Percentiles rank a stretch among this genome's conserved stretches.
Conservation (phyloP, 305 asterid species). For the Euphrasia arctica region DNA sequence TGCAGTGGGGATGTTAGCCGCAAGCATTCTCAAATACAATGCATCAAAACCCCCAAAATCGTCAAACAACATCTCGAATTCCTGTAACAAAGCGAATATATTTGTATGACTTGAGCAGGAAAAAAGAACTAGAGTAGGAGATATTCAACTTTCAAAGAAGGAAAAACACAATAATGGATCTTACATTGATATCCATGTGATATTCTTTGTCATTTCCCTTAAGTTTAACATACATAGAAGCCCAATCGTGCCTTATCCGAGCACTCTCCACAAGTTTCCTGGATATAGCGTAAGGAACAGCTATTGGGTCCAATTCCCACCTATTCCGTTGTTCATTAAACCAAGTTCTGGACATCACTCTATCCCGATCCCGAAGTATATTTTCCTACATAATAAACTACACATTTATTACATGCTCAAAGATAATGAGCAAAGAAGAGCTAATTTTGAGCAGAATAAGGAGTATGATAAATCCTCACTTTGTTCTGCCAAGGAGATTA, state of each 20-base stretch:
- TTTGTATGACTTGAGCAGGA: constrained; percentile 21
- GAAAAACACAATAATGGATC: constrained; percentile 29
- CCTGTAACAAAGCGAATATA: constrained; percentile 45
- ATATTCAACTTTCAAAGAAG: constrained; percentile 18
- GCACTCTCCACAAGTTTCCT: constrained; percentile 81
- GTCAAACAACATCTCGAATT: constrained; percentile 78
- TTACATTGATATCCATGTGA: constrained; percentile 74
- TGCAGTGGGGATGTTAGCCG: constrained; percentile 75
- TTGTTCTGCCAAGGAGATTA: neutral
- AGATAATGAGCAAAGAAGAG: constrained; percentile 25
- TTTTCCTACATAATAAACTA: constrained; percentile 50
- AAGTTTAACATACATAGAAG: constrained; percentile 69
- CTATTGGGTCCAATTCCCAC: constrained; percentile 97
- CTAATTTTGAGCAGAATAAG: constrained; percentile 21
- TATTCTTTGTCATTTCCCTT: constrained; percentile 90
- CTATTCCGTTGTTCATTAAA: constrained; percentile 69
- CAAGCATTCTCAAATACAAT: constrained; percentile 80
- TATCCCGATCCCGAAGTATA: constrained; percentile 86
- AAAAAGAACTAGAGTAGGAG: constrained; percentile 8
- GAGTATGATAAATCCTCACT: constrained; percentile 1
- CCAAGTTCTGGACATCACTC: constrained; percentile 89
- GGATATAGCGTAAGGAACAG: constrained; percentile 93
- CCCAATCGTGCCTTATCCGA: constrained; percentile 98
- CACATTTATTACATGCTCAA: constrained; percentile 19
- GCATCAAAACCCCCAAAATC: constrained; percentile 97